Base-by-base conservation (phyloP, 495 filamentous ascomycete species). In the Aspergillus carlsbadensis region DNA sequence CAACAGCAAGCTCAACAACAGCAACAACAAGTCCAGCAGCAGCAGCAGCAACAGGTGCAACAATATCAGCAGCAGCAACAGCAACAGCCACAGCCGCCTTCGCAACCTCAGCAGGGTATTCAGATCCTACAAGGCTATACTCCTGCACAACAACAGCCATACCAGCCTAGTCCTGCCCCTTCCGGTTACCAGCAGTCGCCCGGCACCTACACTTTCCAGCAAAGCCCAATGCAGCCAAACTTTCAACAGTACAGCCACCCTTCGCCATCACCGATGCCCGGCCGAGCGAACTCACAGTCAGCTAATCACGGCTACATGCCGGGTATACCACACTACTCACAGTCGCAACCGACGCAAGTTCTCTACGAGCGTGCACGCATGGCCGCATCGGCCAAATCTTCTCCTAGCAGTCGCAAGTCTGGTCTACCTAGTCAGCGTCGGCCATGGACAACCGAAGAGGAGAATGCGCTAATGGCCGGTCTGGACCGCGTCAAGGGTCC, bases 401-500 rank as follows among this genome's bases (percentile, higher is more conserved):
- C 88, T 1, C 86, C 88, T 2, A 86, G 83, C 33, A 82, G 83
- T 43, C 84, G 89, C 24, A 83, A 89, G 45, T 84, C 90, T 42
- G 90, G 89, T 1, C 71, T 89, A 6, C 89, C 91, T 43, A 90
- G 85, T n/a, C 89, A 92, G 54, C 84, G 92, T 40, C 82, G 91
- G 21, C 91, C 92, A 7, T 98, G 92, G 92, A 88, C 88, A 1
- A 84, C 84, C 0, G 90, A 94, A 52, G 92, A 98, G 70, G 92
- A 98, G 65, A 90, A 89, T 65, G 92, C 92, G 0, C 77, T 98
- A 45, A 94, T 98, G 89, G 85, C 88, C 33, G 92, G 92, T 10
- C 81, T 98, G 10, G 93, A 96, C 66, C 85, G 86, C 51, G 92
- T 98, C 24, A 91, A 91, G 66, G 92, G 92, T 0, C 92, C 92